Evolutionary conservation across 176 grass and related monocot species (phyloP).

Genomic region (Poa annua): DNA sequence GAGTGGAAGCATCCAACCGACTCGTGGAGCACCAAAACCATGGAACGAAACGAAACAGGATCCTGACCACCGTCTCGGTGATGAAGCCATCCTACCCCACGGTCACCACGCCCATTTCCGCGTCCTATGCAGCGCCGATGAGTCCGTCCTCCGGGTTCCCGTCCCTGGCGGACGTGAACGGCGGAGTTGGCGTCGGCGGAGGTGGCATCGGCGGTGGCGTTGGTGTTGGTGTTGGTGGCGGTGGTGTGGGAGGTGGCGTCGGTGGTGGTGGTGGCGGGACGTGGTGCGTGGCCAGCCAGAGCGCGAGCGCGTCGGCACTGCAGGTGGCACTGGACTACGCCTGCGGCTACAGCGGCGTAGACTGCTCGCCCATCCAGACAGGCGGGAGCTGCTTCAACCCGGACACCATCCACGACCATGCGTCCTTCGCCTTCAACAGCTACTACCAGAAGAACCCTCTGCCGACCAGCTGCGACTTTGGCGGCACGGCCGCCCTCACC

Average conservation of each 20-base stretch:
- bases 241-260: background rate
- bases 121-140: conserved; percentile 2
- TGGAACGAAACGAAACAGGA: conserved; percentile 21
- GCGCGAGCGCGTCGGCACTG: conserved; percentile 56
- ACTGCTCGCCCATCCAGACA: conserved; percentile 65
- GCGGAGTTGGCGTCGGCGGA: background rate
- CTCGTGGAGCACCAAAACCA: background rate
- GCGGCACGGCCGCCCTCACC: conserved; percentile 67
- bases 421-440: conserved; percentile 85
- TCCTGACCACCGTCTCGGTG: conserved; percentile 57
- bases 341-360: conserved; percentile 73
- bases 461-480: conserved; percentile 78
- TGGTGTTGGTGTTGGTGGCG: background rate
- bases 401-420: conserved; percentile 76
- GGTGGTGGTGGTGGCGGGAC: conserved; percentile 37
- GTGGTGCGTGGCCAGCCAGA: conserved; percentile 82
- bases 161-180: conserved; percentile 31
- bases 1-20: conserved; percentile 31
- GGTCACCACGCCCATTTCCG: conserved; percentile 50
- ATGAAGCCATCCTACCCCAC: conserved; percentile 60
- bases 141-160: conserved; percentile 37
- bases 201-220: background rate
- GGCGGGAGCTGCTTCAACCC: conserved; percentile 82
- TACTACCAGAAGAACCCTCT: conserved; percentile 85
- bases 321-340: conserved; percentile 89